phyloP scores from a whole-genome alignment of 2,329 filamentous ascomycete genomes.

The Fusarium hainanense region DNA sequence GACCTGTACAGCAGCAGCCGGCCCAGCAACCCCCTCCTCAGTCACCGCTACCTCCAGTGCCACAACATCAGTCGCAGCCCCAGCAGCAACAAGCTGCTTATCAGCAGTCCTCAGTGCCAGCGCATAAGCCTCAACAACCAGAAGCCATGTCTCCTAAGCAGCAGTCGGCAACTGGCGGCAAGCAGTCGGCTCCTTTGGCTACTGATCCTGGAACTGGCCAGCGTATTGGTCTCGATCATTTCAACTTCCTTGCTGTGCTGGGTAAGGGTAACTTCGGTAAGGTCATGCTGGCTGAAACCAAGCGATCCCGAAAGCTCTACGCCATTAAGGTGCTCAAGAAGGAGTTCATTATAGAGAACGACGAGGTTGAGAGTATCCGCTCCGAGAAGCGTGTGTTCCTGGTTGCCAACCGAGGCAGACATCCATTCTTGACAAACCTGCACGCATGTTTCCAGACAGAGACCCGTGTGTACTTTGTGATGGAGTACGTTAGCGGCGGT shows the following conservation, averaged over 20 bases:
- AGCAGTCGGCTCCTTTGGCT: constrained; percentile 75
- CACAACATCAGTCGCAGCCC: constrained; percentile 49
- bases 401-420: constrained; percentile 95
- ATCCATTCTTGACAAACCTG: constrained; percentile 93
- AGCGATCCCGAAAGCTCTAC: constrained; percentile 89
- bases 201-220: constrained; percentile 79
- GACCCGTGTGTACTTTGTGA: constrained; percentile 98
- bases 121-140: constrained; percentile 55
- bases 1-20: constrained; percentile 46
- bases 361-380: constrained; percentile 96
- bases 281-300: constrained; percentile 99
- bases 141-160: constrained; percentile 51
- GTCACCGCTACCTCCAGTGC: constrained; percentile 51
- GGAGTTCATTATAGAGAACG: constrained; percentile 99
- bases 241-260: constrained; percentile 98
- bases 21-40: constrained; percentile 54
- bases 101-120: constrained; percentile 50
- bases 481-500: constrained; percentile 99
- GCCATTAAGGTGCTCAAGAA: constrained; percentile 99
- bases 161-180: constrained; percentile 51
- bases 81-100: constrained; percentile 49
- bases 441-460: constrained; percentile 99
- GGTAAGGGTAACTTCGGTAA: constrained; percentile 99
- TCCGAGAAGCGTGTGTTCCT: constrained; percentile 98
- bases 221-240: constrained; percentile 95